A percentile compares a stretch with the other conserved stretches of the same genome.
Conservation (phyloP, 257 asterid species). For the Forsythia suspensa region DNA sequence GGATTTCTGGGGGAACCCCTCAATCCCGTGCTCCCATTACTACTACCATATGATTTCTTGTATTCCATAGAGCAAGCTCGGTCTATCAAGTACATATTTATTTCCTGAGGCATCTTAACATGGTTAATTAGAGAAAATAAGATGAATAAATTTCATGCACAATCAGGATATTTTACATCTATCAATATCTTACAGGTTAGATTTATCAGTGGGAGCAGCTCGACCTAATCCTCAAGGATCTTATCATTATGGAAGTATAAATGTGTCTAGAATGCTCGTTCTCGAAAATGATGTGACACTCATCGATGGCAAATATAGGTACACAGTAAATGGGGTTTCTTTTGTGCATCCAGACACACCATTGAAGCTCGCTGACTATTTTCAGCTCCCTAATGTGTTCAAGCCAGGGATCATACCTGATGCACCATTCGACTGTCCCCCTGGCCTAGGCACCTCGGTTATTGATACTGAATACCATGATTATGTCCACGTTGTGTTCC, state of each 20-base stretch:
- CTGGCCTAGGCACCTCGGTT: conserved; percentile 23
- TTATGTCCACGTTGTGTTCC: conserved; percentile 31
- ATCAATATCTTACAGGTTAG: conserved; percentile 26
- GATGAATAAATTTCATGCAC: too few relatives aligned
- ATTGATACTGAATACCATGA: conserved; percentile 27
- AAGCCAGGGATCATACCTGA: conserved; percentile 19
- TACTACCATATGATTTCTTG: neutral
- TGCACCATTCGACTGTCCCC: neutral
- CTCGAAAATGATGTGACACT: neutral
- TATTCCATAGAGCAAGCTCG: conserved; percentile 20
- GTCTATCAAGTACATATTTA: conserved; percentile 25
- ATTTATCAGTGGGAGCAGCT: conserved; percentile 32
- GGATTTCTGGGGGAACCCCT: conserved; percentile 21
- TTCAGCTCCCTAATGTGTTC: conserved; percentile 18
- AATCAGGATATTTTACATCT: neutral
- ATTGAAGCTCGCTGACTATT: conserved; percentile 34
- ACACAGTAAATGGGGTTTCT: conserved; percentile 31
- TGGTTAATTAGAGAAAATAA: too few relatives aligned
- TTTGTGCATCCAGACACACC: conserved; percentile 34
- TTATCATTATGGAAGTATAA: conserved; percentile 30
- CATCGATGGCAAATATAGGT: neutral
- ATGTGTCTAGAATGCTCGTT: conserved; percentile 15
- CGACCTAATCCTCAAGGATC: conserved; percentile 41
- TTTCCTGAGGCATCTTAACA: too few relatives aligned
- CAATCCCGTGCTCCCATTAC: neutral